These are phyloP conservation scores for Botrytis porri DNA, from an alignment of 2,329 filamentous ascomycete species.

Conservation along the genomic window DNA sequence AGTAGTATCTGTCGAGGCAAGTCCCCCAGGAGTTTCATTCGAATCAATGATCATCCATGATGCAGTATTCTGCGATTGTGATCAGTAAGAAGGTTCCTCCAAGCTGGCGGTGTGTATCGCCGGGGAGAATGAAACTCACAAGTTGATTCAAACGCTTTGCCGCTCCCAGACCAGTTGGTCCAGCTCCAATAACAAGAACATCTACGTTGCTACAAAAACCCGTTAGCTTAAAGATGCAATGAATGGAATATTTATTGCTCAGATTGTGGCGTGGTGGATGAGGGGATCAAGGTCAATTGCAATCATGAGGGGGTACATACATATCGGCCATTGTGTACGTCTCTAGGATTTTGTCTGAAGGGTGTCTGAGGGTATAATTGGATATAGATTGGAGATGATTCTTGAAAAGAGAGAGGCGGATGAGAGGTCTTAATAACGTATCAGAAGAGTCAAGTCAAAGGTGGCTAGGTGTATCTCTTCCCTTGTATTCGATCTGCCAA, in stretches of 20 bases:
- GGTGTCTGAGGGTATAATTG: not conserved
- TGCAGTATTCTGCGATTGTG: conserved; percentile 65
- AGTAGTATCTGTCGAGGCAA: conserved; percentile 92
- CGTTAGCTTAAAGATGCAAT: conserved; percentile 11
- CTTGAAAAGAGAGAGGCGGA: not conserved
- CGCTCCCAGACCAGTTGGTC: conserved; percentile 94
- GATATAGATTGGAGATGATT: not conserved
- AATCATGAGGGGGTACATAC: conserved; percentile 7
- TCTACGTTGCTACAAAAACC: conserved; percentile 67
- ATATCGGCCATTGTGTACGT: conserved; percentile 22
- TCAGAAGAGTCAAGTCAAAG: not conserved
- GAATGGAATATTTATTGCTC: not conserved
- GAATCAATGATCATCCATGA: conserved; percentile 97
- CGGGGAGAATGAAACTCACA: conserved; percentile 48
- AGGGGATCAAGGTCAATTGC: not conserved
- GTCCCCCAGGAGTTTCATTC: conserved; percentile 87
- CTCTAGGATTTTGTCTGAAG: not conserved
- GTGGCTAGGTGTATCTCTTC: conserved; percentile 15
- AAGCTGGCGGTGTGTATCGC: conserved; percentile 23
- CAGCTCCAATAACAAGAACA: conserved; percentile 95
- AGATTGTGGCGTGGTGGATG: not conserved
- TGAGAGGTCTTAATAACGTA: not conserved
- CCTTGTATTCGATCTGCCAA: not conserved
- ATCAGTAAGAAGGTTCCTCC: conserved; percentile 3
- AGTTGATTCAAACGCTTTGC: conserved; percentile 97